Conservation (phyloP, 2,329 filamentous ascomycete genomes). For the Hortaea werneckii region DNA sequence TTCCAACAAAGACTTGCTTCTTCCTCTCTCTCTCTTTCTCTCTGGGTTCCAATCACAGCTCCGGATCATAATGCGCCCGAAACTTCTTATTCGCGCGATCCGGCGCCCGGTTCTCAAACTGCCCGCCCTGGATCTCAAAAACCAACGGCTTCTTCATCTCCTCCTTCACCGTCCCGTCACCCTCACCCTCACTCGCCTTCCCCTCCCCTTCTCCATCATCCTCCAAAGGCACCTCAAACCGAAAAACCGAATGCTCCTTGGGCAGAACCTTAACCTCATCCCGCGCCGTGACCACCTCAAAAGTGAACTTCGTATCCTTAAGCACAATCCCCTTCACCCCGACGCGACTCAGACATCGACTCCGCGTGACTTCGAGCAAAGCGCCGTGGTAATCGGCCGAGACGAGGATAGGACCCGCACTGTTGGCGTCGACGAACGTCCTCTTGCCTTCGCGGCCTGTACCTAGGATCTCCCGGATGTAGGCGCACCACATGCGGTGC, state of each 20-base stretch:
- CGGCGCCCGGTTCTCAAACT: conserved; percentile 71
- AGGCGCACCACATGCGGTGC: conserved; percentile 70
- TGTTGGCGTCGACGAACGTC: conserved; percentile 45
- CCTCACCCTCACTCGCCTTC: conserved; percentile 17
- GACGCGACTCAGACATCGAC: conserved; percentile 69
- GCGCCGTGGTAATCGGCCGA: conserved; percentile 90
- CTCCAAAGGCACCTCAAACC: conserved; percentile 54
- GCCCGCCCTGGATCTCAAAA: conserved; percentile 80
- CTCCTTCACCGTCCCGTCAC: conserved; percentile 6
- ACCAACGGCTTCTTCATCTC: conserved; percentile 42
- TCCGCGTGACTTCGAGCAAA: conserved; percentile 69
- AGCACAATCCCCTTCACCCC: conserved; percentile 80
- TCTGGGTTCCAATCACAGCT: conserved; percentile 41
- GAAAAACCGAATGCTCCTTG: conserved; percentile 83
- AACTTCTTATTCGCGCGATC: conserved; percentile 89
- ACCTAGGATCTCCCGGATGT: conserved; percentile 73
- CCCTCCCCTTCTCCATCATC: conserved; percentile 10
- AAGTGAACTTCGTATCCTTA: conserved; percentile 74
- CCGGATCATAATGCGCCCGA: conserved; percentile 68
- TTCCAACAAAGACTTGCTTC: too few species aligned
- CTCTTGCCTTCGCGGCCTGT: conserved; percentile 24
- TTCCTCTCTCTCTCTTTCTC: too few species aligned
- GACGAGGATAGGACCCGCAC: conserved; percentile 61
- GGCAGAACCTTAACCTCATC: conserved; percentile 69
- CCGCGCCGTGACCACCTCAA: conserved; percentile 68